Conservation (phyloP, 1,284 basidiomycete genomes). For the Cryptococcus maquisensis region DNA sequence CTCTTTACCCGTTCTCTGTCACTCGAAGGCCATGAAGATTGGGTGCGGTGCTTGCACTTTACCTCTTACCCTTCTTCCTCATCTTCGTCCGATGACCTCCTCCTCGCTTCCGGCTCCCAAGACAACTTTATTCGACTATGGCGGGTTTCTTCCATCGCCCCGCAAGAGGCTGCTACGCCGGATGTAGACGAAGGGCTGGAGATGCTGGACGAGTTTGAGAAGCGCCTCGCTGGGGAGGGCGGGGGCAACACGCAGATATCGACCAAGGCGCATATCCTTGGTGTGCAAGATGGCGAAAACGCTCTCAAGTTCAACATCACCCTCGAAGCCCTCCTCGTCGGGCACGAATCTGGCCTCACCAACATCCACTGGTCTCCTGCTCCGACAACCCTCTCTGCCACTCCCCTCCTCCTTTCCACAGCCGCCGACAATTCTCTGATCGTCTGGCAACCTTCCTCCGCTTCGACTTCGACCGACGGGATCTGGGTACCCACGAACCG, state of each 20-base stretch:
- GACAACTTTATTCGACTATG: conserved; percentile 87
- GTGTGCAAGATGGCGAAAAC: conserved; percentile 57
- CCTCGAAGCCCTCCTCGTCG: conserved; percentile 85
- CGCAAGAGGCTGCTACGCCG: conserved; percentile 34
- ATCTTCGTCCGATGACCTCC: conserved; percentile 44
- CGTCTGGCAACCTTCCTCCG: conserved; percentile 73
- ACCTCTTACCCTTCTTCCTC: conserved; percentile 43
- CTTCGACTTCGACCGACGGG: conserved; percentile 54
- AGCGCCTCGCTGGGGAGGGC: conserved; percentile 62
- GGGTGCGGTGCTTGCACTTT: conserved; percentile 78
- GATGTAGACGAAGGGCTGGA: conserved; percentile 54
- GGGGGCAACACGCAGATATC: conserved; percentile 76
- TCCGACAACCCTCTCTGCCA: conserved; percentile 51
- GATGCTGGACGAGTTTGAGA: conserved; percentile 79
- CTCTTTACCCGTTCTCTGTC: conserved; percentile 48
- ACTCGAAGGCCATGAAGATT: conserved; percentile 88
- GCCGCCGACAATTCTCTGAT: conserved; percentile 91
- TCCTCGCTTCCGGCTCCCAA: conserved; percentile 85
- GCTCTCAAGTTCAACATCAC: conserved; percentile 66
- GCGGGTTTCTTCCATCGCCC: conserved; percentile 59
- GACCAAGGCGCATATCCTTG: conserved; percentile 71
- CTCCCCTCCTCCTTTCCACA: conserved; percentile 68
- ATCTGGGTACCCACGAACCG: conserved; percentile 85
- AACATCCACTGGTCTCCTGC: conserved; percentile 71
- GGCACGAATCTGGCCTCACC: conserved; percentile 88